Percentiles rank a stretch among this genome's conserved stretches.
phyloP scores from a whole-genome alignment of 345 rosid species.

The Physaria fendleri region DNA sequence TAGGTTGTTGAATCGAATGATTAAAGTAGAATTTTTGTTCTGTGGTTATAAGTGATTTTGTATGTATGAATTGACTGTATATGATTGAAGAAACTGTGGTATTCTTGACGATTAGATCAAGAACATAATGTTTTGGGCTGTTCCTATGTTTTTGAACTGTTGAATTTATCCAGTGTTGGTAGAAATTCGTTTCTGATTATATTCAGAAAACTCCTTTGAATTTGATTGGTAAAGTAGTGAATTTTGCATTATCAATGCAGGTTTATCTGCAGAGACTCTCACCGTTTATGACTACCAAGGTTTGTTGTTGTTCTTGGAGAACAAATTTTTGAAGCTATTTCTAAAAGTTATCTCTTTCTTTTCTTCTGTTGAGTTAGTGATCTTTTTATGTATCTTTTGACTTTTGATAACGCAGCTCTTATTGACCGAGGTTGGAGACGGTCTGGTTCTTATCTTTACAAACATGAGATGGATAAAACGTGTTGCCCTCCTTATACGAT shows the following conservation, averaged over 20 bases:
- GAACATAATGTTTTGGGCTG: no score
- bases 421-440: slow-evolving; percentile 97
- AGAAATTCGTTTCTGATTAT: not conserved
- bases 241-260: slow-evolving; percentile 36
- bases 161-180: no score
- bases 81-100: no score
- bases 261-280: slow-evolving; percentile 50
- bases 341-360: not conserved
- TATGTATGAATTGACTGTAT: no score
- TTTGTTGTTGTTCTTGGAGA: slow-evolving; percentile 20
- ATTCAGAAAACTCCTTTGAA: not conserved
- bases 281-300: slow-evolving; percentile 96
- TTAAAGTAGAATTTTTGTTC: no score
- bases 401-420: slow-evolving; percentile 41
- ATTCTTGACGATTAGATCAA: no score
- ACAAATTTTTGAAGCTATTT: slow-evolving; percentile 1
- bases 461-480: slow-evolving; percentile 87
- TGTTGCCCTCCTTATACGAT: slow-evolving; percentile 96
- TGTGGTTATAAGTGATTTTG: no score
- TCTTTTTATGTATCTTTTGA: not conserved
- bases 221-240: not conserved
- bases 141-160: not conserved
- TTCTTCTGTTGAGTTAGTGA: not conserved
- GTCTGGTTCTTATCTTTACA: slow-evolving; percentile 77
- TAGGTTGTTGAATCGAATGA: not conserved